phyloP scores from a whole-genome alignment of 305 asterid species.

The Fraxinus dipetala region DNA sequence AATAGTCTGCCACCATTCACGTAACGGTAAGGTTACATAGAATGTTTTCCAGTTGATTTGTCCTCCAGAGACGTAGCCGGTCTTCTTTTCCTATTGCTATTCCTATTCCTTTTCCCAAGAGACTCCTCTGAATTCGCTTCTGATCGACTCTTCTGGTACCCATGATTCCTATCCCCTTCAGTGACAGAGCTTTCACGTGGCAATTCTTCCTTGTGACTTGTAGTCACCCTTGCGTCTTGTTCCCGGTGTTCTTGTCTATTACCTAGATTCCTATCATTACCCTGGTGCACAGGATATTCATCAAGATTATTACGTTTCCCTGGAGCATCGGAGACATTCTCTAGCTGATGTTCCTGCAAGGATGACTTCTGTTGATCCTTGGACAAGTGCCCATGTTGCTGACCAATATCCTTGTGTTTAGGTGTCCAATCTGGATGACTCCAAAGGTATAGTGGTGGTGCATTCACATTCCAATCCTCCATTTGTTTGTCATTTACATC shows the following conservation, averaged over 20 bases:
- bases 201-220: slow-evolving; percentile 21
- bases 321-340: slow-evolving; percentile 17
- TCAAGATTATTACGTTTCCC: slow-evolving; percentile 8
- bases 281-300: slow-evolving; percentile 14
- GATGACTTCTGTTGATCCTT: slow-evolving; percentile 15
- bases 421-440: slow-evolving; percentile 65
- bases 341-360: slow-evolving; percentile 25
- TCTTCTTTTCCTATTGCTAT: slow-evolving; percentile 24
- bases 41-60: slow-evolving; percentile 14
- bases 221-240: slow-evolving; percentile 16
- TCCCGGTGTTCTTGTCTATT: slow-evolving; percentile 16
- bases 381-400: slow-evolving; percentile 48
- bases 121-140: slow-evolving; percentile 18
- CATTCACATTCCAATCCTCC: slow-evolving; percentile 73
- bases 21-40: slow-evolving; percentile 17
- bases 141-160: slow-evolving; percentile 18
- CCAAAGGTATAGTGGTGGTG: slow-evolving; percentile 85
- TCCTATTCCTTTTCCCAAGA: slow-evolving; percentile 27
- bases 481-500: slow-evolving; percentile 63
- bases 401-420: slow-evolving; percentile 65
- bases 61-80: slow-evolving; percentile 13
- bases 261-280: slow-evolving; percentile 19
- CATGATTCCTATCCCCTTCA: slow-evolving; percentile 19
- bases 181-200: slow-evolving; percentile 3
- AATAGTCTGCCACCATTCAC: slow-evolving; percentile 18